Evolutionary conservation across 495 filamentous ascomycete species (phyloP), one percentile per base, ranked within the genome.

Genomic region (Aspergillus cristatus): DNA sequence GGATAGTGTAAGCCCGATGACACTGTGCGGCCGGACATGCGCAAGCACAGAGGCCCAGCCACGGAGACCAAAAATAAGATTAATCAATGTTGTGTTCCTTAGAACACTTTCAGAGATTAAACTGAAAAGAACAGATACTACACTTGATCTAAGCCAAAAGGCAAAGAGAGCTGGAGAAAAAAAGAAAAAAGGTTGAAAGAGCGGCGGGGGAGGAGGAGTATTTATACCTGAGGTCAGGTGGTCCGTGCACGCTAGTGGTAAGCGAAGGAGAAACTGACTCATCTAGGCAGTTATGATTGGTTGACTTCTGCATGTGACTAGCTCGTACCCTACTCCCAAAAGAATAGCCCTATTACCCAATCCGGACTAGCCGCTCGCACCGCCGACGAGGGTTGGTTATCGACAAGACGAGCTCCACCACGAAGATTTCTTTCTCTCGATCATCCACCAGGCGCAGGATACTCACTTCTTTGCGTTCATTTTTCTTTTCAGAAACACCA

Each of bases 91-190:
- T 82, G 72, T 74, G 68, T 70, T 70, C 76, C 69, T 65, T 81
- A 76, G 78, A 61, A 65, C 58, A 68, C 68, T 75, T 76, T 75
- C 72, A 76, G 72, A 74, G 70, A 75, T 89, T 87, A 89, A 86
- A 89, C 83, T 90, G 82, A 88, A 88, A 89, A 93, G 86, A 93
- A 93, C 86, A 93, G 86, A 91, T 94, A 91, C 85, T 90, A 91
- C 84, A 91, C 86, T 89, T 90, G 86, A 91, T 90, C 85, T 91
- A 65, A 70, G 71, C 69, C 63, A 70, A 67, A 62, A 61, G 68
- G 62, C 65, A 72, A 72, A 68, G 70, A 74, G 67, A 74, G 65
- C 66, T 73, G 57, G 58, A 67, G 47, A 67, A 69, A 55, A 63
- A 63, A 69, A 61, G 59, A 57, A 66, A 60, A 55, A 61, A 62